Evolutionary conservation across 108 stramenopile genomes (phyloP).

Genomic region (Thalassiosira profunda): DNA sequence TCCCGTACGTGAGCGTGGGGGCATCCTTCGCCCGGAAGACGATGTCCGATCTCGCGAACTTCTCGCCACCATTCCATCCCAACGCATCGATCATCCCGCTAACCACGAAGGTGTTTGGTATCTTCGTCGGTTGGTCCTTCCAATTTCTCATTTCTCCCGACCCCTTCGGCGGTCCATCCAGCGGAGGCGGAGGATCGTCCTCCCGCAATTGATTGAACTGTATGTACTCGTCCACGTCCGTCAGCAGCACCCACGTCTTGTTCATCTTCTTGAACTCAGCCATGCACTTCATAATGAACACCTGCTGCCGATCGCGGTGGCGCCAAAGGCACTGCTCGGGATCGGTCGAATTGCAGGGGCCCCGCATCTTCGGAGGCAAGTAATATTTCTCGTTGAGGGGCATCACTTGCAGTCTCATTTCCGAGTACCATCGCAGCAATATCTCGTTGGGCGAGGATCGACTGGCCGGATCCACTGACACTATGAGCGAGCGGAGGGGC

Average conservation of each 20-base stretch:
- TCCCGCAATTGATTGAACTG: constrained; percentile 30
- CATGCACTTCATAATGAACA: constrained; percentile 29
- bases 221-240: constrained; percentile 71
- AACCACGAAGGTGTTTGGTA: too few relatives aligned
- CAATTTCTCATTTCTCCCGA: too few relatives aligned
- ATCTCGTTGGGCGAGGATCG: constrained; percentile 18
- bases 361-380: constrained; percentile 12
- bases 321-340: not conserved
- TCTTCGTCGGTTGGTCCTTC: too few relatives aligned
- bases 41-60: too few relatives aligned
- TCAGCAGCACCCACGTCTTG: constrained; percentile 53
- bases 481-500: constrained; percentile 47
- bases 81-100: too few relatives aligned
- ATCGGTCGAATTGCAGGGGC: constrained; percentile 1
- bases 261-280: constrained; percentile 17
- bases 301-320: constrained; percentile 19
- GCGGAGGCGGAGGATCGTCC: too few relatives aligned
- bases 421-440: too few relatives aligned
- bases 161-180: too few relatives aligned
- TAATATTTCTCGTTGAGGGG: constrained; percentile 5
- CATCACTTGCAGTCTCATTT: not conserved
- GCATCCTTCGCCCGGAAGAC: too few relatives aligned
- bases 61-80: too few relatives aligned
- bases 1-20: too few relatives aligned
- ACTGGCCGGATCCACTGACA: constrained; percentile 47